These are phyloP conservation scores for Hymenoscyphus occultus DNA, from an alignment of 2,329 filamentous ascomycete species.

Conservation along the genomic window DNA sequence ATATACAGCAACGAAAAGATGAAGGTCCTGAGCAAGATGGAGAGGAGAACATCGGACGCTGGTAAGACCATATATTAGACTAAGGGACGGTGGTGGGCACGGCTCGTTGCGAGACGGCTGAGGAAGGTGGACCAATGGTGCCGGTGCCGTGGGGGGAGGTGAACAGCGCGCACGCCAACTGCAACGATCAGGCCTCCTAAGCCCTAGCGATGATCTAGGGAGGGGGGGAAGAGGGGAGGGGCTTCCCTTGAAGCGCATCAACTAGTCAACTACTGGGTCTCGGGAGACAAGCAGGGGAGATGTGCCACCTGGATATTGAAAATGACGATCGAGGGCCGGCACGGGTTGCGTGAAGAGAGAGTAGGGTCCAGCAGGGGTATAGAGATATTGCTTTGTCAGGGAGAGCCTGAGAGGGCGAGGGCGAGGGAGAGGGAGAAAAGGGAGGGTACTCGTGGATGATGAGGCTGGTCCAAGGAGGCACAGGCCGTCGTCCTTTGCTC, in stretches of 20 bases:
- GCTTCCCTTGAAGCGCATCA: slow-evolving; percentile 5
- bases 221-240: slow-evolving; percentile 9
- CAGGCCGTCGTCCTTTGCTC: not conserved
- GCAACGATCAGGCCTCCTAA: slow-evolving; percentile 15
- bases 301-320: slow-evolving; percentile 7
- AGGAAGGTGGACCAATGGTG: slow-evolving; percentile 2
- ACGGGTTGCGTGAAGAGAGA: slow-evolving; percentile 1
- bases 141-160: slow-evolving; percentile 10
- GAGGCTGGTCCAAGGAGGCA: slow-evolving; percentile 4
- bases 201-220: slow-evolving; percentile 11
- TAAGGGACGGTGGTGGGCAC: slow-evolving; percentile 11
- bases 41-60: slow-evolving; percentile 14
- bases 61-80: slow-evolving; percentile 17
- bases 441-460: not conserved
- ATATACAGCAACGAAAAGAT: slow-evolving; percentile 7
- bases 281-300: slow-evolving; percentile 3
- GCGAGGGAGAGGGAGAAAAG: not conserved
- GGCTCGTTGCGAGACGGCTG: slow-evolving; percentile 4
- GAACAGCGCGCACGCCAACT: slow-evolving; percentile 15
- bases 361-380: not conserved
- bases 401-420: not conserved
- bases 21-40: slow-evolving; percentile 5
- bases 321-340: slow-evolving; percentile 7
- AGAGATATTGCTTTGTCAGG: not conserved
- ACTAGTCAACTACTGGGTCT: not conserved